Base-by-base conservation (phyloP, 805 yeast species). In the Metschnikowia proteae region DNA sequence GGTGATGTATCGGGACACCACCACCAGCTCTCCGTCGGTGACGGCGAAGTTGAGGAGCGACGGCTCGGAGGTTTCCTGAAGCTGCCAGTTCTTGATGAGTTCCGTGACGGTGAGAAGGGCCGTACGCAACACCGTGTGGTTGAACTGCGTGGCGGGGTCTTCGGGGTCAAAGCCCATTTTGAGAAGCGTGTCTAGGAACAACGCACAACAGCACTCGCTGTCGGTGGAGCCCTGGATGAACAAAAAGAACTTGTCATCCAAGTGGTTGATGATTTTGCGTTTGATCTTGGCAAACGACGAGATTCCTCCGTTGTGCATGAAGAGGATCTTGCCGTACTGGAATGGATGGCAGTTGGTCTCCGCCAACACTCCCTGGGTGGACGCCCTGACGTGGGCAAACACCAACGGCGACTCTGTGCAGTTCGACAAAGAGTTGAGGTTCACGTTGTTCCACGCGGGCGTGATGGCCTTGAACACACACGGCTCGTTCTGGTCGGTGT, bases 301-400 rank as follows among this genome's bases (percentile, higher is more conserved):
- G 25, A 94, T 81, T 0, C 88, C 94, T 29, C 99, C 99, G 67
- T 94, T 94, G 67, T 94, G 99, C 99, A 94, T 94, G 64, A 94
- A 94, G 86, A 92, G 86, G 42, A 92, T 71, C 44, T 82, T 82
- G 53, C 91, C 92, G 63, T 81, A 90, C 3, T 86, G 82, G 67
- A 94, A 94, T 0, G 99, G 99, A 65, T 94, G 99, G 67, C 99
- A 94, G 66, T 94, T 94, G 0, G 97, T 92, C 63, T 94, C 99
- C 8, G 96, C 79, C 27, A 94, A 69, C 1, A 88, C 95, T 41
- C 99, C 99, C 54, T 95, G 88, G 0, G 99, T 94, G 0, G 96
- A 87, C 0, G 99, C 98, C 52, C 99, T 68, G 1, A 94, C 97
- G 66, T 94, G 99, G 2, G 96, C 99, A 72, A 94, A 94, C 2